These are phyloP conservation scores for Leccinum subtestaceum DNA, from an alignment of 768 basidiomycete genomes.

Conservation along the genomic window DNA sequence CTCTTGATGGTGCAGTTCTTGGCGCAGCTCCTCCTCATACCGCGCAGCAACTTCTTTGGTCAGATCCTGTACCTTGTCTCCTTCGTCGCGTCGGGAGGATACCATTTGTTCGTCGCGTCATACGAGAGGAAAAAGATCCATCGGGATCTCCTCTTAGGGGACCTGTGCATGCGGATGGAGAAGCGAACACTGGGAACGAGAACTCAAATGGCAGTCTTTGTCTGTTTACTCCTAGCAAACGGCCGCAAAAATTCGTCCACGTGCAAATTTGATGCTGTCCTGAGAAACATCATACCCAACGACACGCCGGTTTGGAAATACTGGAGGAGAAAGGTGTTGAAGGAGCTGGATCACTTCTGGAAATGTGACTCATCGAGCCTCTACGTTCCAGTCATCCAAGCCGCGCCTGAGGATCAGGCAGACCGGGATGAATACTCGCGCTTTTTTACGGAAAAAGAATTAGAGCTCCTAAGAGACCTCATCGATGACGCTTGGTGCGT, in stretches of 20 bases:
- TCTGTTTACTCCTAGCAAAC: constrained; percentile 22
- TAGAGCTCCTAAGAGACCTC: constrained; percentile 13
- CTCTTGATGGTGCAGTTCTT: constrained; percentile 30
- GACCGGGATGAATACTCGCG: constrained; percentile 9
- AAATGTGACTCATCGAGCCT: neutral
- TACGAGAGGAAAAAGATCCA: constrained; percentile 30
- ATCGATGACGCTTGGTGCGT: constrained; percentile 24
- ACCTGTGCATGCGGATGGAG: constrained; percentile 9
- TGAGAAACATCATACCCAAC: constrained; percentile 26
- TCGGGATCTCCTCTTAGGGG: constrained; percentile 13
- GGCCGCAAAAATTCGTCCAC: neutral
- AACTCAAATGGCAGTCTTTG: constrained; percentile 30
- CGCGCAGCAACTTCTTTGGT: constrained; percentile 31
- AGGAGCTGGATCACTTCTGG: constrained; percentile 17
- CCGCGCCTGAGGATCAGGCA: constrained; percentile 2
- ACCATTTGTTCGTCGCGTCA: constrained; percentile 31
- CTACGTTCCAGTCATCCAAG: constrained; percentile 16
- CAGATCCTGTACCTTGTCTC: constrained; percentile 31
- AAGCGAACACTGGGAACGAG: constrained; percentile 22
- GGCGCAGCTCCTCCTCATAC: constrained; percentile 31
- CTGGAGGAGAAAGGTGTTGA: constrained; percentile 25
- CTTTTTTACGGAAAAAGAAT: constrained; percentile 12
- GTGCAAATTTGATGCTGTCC: constrained; percentile 1
- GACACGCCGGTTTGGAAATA: constrained; percentile 27
- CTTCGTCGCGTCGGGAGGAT: constrained; percentile 30